Evolutionary conservation across 805 yeast species (phyloP).

Genomic region (Millerago galiae): DNA sequence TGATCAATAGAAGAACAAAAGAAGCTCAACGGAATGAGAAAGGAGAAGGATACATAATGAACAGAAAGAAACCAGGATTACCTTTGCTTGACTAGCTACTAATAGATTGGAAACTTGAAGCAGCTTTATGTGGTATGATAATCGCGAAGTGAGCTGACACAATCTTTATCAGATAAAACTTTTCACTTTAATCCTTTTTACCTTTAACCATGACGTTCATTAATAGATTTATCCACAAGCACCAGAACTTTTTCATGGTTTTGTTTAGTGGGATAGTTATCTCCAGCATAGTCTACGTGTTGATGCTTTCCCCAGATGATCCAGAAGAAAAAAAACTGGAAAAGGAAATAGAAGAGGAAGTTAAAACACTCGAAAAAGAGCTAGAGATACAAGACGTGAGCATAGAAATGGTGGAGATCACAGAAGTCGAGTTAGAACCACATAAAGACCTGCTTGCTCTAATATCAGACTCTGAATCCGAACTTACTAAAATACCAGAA

Average conservation of each 20-base stretch:
- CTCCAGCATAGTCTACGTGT: conserved; percentile 1
- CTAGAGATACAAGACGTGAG: background rate
- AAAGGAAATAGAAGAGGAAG: background rate
- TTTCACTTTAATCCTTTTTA: background rate
- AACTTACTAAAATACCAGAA: too few species aligned
- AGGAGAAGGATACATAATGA: too few species aligned
- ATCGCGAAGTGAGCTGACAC: background rate
- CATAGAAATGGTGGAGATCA: background rate
- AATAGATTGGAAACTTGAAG: too few species aligned
- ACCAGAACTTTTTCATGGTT: conserved; percentile 1
- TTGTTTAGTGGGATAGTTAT: conserved; percentile 3
- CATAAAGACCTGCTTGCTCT: background rate
- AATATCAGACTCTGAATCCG: too few species aligned
- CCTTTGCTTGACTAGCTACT: too few species aligned
- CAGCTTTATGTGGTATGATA: background rate
- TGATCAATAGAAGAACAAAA: too few species aligned
- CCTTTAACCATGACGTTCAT: conserved; percentile 3
- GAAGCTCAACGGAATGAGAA: too few species aligned
- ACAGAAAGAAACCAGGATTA: too few species aligned
- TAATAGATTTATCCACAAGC: conserved; percentile 2
- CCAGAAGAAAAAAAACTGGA: background rate
- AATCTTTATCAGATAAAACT: background rate
- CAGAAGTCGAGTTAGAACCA: background rate
- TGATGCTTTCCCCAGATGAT: background rate
- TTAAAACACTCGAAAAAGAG: background rate